A percentile compares a stretch with the other conserved stretches of the same genome.
These are phyloP conservation scores for Phallus indusiatus DNA, from an alignment of 768 basidiomycete species.

Conservation along the genomic window DNA sequence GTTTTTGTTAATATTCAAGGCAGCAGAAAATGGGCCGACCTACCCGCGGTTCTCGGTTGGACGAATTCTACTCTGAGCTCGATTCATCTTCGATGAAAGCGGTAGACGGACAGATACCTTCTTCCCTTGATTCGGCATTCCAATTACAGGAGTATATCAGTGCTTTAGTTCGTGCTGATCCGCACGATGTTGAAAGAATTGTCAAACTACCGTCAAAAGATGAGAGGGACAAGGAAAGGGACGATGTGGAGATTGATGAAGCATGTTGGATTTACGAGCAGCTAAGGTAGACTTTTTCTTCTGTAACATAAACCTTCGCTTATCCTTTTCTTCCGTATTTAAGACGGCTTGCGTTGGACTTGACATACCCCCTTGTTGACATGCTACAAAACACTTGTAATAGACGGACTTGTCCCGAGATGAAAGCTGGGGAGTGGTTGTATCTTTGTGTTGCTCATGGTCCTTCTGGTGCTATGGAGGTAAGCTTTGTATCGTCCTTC, in stretches of 20 bases:
- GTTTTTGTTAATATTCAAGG: too few species aligned
- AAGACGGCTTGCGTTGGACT: constrained; percentile 81
- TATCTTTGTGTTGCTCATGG: constrained; percentile 89
- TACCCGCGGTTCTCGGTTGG: constrained; percentile 65
- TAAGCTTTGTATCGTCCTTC: constrained; percentile 22
- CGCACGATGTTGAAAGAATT: constrained; percentile 80
- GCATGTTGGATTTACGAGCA: constrained; percentile 81
- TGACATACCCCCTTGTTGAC: constrained; percentile 77
- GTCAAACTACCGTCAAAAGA: constrained; percentile 56
- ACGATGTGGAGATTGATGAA: constrained; percentile 50
- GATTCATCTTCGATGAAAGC: constrained; percentile 25
- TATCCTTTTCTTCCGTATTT: not conserved
- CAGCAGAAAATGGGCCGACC: constrained; percentile 30
- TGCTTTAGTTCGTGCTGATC: constrained; percentile 72
- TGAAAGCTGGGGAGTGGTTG: constrained; percentile 99
- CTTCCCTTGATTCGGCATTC: constrained; percentile 82
- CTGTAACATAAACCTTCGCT: constrained; percentile 15
- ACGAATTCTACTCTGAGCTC: constrained; percentile 63
- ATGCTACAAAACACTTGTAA: constrained; percentile 84
- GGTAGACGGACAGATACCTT: constrained; percentile 23
- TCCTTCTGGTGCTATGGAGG: constrained; percentile 76
- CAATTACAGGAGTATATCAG: constrained; percentile 94
- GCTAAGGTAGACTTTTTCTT: constrained; percentile 32
- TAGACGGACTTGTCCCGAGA: constrained; percentile 80
- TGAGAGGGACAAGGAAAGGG: constrained; percentile 27